Conservation (phyloP, 768 basidiomycete genomes). For the Mycena rebaudengoi region DNA sequence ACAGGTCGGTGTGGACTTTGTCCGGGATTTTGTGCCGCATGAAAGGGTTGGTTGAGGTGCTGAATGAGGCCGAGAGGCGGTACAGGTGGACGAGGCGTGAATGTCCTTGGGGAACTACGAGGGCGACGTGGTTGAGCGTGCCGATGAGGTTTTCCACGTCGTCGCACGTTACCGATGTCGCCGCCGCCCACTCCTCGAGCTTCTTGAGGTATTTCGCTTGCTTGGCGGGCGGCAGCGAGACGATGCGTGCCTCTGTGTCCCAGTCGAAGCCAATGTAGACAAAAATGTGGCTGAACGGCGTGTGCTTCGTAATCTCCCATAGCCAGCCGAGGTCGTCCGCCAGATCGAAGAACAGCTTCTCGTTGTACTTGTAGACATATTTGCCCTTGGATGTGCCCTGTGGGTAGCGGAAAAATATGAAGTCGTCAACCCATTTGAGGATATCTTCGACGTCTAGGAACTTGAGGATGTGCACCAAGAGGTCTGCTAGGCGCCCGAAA, state of each 20-base stretch:
- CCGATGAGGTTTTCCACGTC: background rate
- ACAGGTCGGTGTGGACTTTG: background rate
- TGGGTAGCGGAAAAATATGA: conserved; percentile 28
- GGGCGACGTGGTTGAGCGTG: background rate
- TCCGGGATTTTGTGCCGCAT: background rate
- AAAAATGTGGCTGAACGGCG: conserved; percentile 15
- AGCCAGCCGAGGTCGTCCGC: conserved; percentile 28
- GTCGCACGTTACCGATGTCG: background rate
- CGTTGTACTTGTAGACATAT: conserved; percentile 19
- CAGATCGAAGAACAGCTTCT: conserved; percentile 15
- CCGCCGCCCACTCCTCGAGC: background rate
- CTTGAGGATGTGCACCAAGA: conserved; percentile 16
- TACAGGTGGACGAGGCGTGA: background rate
- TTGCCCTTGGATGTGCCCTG: background rate
- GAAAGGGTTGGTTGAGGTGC: background rate
- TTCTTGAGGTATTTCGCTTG: background rate
- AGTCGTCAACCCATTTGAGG: conserved; percentile 37
- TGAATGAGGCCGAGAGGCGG: background rate
- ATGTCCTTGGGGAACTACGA: background rate
- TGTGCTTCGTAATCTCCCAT: conserved; percentile 27
- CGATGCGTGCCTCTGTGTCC: background rate
- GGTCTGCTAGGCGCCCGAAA: conserved; percentile 28
- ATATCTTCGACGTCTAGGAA: conserved; percentile 5
- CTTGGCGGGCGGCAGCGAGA: background rate
- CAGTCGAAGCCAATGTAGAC: conserved; percentile 8